Base-by-base conservation (phyloP, 495 filamentous ascomycete species). In the Chaetomium cochliodes region DNA sequence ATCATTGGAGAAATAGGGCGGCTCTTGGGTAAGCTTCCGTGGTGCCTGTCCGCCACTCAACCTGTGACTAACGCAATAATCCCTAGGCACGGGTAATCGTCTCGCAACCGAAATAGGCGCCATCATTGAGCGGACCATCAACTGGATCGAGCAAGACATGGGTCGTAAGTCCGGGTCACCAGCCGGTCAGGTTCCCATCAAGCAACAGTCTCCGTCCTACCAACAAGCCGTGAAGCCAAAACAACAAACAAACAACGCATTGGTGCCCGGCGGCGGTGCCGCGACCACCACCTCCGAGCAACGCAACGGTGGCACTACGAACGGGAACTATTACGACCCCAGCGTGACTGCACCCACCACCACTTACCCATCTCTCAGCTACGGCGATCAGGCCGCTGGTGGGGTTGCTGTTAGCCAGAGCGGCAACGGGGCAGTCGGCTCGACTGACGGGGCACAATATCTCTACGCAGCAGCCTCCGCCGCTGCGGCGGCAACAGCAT, bases 1-100 rank as follows among this genome's bases (percentile, higher is more conserved):
- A 83, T 92, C 50, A 82, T 93, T 67, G 80, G 79, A 13, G 87
- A 90, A 54, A 82, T 86, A 62, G 88, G 87, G 30, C 75, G 74
- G 44, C 74, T 89, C 22, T 74, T 91, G 33, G 87, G 88, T 89
- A 79, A 67, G 81, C 76, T 30, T 22, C 15, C 25, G 15, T 9
- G 16, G n/a, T 20, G 3, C 33, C 33, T 12, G 33, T 37, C 33
- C 5, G 33, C 33, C 12, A 8, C 2, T 5, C n/a, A 20, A 20
- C 39, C 28, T 25, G 18, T 37, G 25, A 23, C 16, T 53, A 18
- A 59, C 39, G 7, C 26, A 7, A 20, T 15, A 56, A 66, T n/a
- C n/a, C n/a, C n/a, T 63, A 71, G 78, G 78, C 6, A 73, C 78
- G 37, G 75, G 77, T 15, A 67, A 42, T 11, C 66, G 69, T 15